Conservation (phyloP, 2,329 filamentous ascomycete species). For the Malbranchea cinnamomea region DNA sequence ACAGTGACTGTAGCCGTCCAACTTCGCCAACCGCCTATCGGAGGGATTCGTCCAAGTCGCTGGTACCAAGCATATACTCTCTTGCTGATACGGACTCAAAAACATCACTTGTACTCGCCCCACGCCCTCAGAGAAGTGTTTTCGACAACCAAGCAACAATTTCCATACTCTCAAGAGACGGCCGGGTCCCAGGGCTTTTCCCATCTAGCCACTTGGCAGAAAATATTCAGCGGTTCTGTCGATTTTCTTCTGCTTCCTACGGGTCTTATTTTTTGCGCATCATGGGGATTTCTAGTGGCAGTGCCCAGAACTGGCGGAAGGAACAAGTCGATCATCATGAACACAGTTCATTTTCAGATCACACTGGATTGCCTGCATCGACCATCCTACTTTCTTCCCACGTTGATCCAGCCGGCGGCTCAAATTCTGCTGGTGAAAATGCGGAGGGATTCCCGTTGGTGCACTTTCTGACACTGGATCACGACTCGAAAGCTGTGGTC, state of each 20-base stretch:
- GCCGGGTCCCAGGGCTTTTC: conserved; percentile 31
- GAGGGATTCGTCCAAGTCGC: conserved; percentile 21
- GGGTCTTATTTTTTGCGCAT: conserved; percentile 31
- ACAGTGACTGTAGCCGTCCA: conserved; percentile 17
- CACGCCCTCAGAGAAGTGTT: conserved; percentile 27
- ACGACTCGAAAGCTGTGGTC: conserved; percentile 56
- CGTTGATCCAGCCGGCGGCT: conserved; percentile 52
- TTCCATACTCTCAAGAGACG: conserved; percentile 28
- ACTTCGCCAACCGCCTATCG: conserved; percentile 10
- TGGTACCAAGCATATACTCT: conserved; percentile 31
- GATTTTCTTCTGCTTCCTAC: conserved; percentile 34
- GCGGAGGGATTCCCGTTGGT: conserved; percentile 54
- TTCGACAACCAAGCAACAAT: conserved; percentile 32
- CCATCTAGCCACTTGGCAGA: conserved; percentile 31
- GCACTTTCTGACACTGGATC: conserved; percentile 58
- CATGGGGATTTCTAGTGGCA: conserved; percentile 28
- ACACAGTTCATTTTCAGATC: conserved; percentile 30
- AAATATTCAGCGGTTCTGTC: conserved; percentile 31
- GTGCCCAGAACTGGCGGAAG: conserved; percentile 18
- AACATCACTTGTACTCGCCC: conserved; percentile 30
- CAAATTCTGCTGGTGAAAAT: conserved; percentile 49
- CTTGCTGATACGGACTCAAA: conserved; percentile 29
- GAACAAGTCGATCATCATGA: conserved; percentile 25
- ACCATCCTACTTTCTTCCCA: conserved; percentile 51
- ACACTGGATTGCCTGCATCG: conserved; percentile 30